These are phyloP conservation scores for Apiotrichum akiyoshidainum DNA, from an alignment of 1,284 basidiomycete genomes.

Conservation along the genomic window DNA sequence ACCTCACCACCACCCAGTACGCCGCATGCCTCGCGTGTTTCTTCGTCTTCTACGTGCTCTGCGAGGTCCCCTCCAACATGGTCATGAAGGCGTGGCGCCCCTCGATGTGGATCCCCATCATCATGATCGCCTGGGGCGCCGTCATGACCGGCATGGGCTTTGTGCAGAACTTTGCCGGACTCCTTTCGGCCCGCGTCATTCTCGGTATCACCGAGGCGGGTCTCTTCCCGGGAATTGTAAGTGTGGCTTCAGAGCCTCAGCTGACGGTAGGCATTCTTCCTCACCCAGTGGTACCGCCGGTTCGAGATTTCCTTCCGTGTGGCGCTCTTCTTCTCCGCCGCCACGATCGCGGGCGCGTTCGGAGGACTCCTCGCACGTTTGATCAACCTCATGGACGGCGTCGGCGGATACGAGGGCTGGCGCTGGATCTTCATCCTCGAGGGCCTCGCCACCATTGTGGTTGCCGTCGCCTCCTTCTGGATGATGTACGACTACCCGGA, in stretches of 20 bases:
- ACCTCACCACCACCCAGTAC: constrained; percentile 32
- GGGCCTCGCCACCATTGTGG: constrained; percentile 65
- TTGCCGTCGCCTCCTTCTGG: constrained; percentile 66
- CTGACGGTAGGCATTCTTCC: constrained; percentile 22
- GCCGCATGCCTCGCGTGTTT: constrained; percentile 46
- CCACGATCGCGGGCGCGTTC: constrained; percentile 48
- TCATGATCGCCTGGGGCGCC: constrained; percentile 48
- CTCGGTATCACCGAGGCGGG: constrained; percentile 36
- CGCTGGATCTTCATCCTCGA: constrained; percentile 75
- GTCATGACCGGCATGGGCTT: constrained; percentile 50
- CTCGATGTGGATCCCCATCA: constrained; percentile 34
- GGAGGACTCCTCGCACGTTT: constrained; percentile 47
- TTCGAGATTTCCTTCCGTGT: constrained; percentile 39
- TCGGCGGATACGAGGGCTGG: constrained; percentile 44
- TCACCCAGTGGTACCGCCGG: constrained; percentile 42
- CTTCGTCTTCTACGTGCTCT: constrained; percentile 65
- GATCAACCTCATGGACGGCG: constrained; percentile 50
- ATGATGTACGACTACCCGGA: constrained; percentile 78
- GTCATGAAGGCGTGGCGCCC: constrained; percentile 45
- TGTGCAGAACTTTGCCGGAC: constrained; percentile 43
- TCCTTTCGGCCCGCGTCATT: constrained; percentile 42
- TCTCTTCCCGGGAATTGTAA: constrained; percentile 37
- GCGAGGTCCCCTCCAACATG: constrained; percentile 68
- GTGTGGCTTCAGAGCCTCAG: too few species aligned
- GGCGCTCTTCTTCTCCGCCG: constrained; percentile 46